A percentile compares a stretch with the other conserved stretches of the same genome.
These are phyloP conservation scores for Globisporangium takayamanum DNA, from an alignment of 352 stramenopile genomes.

Conservation along the genomic window DNA sequence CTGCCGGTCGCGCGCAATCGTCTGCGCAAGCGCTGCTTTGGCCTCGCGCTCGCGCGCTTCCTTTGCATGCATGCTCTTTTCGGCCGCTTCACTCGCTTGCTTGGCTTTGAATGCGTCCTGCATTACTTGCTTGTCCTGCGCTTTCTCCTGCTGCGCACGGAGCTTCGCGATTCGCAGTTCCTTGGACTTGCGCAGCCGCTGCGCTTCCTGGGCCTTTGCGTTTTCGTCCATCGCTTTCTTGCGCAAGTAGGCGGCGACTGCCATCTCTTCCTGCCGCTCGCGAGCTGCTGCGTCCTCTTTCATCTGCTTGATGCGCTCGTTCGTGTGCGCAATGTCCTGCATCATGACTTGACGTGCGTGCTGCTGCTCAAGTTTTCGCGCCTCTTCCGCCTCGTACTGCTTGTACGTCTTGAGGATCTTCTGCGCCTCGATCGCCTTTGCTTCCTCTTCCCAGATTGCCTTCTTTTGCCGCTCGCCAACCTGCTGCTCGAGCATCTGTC, in stretches of 20 bases:
- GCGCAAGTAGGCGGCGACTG: slow-evolving; percentile 50
- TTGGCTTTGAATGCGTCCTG: slow-evolving; percentile 73
- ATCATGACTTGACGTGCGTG: slow-evolving; percentile 35
- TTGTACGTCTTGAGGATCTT: slow-evolving; percentile 81
- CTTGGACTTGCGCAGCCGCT: slow-evolving; percentile 59
- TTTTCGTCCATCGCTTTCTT: slow-evolving; percentile 73
- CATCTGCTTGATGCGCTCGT: slow-evolving; percentile 60
- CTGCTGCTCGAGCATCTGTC: slow-evolving; percentile 62
- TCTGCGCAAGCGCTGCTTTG: slow-evolving; percentile 35
- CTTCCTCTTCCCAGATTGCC: slow-evolving; percentile 66
- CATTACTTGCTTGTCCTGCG: slow-evolving; percentile 63
- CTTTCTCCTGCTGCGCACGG: slow-evolving; percentile 72
- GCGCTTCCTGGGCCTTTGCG: slow-evolving; percentile 51
- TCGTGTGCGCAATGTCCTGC: slow-evolving; percentile 48
- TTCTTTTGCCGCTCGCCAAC: slow-evolving; percentile 64
- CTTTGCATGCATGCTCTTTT: slow-evolving; percentile 47
- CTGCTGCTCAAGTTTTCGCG: slow-evolving; percentile 46
- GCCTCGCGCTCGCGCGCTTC: slow-evolving; percentile 43
- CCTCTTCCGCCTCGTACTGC: slow-evolving; percentile 66
- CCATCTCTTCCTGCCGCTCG: slow-evolving; percentile 65
- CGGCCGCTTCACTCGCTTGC: slow-evolving; percentile 57
- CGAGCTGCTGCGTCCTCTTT: slow-evolving; percentile 40
- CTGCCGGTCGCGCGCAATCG: slow-evolving; percentile 47
- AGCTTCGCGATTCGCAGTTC: slow-evolving; percentile 69
- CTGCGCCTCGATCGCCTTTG: slow-evolving; percentile 67